These are phyloP conservation scores for Nigrospora osmanthi DNA, from an alignment of 2,329 filamentous ascomycete species.

Conservation along the genomic window DNA sequence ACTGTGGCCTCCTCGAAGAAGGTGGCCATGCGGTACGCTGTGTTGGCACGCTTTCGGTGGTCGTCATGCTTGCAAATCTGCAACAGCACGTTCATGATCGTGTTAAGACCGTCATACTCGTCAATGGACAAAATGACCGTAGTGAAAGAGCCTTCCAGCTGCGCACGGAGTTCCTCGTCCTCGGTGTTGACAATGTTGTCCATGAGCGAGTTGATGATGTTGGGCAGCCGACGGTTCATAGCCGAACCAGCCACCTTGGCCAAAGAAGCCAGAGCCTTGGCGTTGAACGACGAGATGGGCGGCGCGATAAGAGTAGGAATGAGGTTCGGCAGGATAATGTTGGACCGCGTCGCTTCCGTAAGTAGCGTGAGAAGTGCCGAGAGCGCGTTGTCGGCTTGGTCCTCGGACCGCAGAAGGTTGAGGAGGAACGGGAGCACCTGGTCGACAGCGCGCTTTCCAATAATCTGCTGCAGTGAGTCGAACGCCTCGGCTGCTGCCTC, in stretches of 20 bases:
- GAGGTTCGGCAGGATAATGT: slow-evolving; percentile 92
- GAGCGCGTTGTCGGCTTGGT: slow-evolving; percentile 84
- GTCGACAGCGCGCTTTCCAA: slow-evolving; percentile 91
- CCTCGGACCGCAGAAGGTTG: slow-evolving; percentile 77
- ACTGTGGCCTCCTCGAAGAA: slow-evolving; percentile 78
- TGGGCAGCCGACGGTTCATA: slow-evolving; percentile 84
- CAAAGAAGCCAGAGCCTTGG: slow-evolving; percentile 84
- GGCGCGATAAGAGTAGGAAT: slow-evolving; percentile 86
- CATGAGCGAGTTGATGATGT: slow-evolving; percentile 88
- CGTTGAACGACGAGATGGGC: slow-evolving; percentile 91
- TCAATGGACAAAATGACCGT: slow-evolving; percentile 88
- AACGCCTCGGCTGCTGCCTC: slow-evolving; percentile 97
- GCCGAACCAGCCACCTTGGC: slow-evolving; percentile 84
- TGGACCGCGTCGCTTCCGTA: slow-evolving; percentile 87
- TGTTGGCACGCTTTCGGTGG: slow-evolving; percentile 71
- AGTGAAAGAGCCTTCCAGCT: slow-evolving; percentile 77
- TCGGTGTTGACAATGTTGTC: slow-evolving; percentile 77
- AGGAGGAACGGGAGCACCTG: slow-evolving; percentile 91
- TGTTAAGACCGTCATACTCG: slow-evolving; percentile 92
- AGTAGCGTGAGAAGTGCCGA: slow-evolving; percentile 88
- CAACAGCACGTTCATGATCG: slow-evolving; percentile 88
- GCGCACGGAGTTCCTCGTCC: slow-evolving; percentile 63
- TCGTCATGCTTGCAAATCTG: slow-evolving; percentile 87
- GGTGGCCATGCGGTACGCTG: slow-evolving; percentile 70
- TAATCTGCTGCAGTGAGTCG: slow-evolving; percentile 84